These are phyloP conservation scores for Myxozyma udenii DNA, from an alignment of 805 yeast genomes.

Conservation along the genomic window DNA sequence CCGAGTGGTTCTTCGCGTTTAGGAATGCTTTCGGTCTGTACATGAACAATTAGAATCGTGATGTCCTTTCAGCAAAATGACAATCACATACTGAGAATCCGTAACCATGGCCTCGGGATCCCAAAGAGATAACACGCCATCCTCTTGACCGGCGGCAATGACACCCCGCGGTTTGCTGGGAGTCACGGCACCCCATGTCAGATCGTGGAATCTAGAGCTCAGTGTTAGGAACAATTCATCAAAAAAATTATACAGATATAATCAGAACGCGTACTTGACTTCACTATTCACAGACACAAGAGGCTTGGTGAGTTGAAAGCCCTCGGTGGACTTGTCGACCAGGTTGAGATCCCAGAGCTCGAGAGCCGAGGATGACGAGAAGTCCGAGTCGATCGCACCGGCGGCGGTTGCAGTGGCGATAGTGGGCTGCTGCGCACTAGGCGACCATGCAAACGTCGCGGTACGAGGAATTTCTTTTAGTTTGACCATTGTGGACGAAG, in stretches of 20 bases:
- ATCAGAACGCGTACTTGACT: conserved; percentile 42
- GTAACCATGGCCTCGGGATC: conserved; percentile 49
- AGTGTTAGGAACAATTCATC: conserved; percentile 7
- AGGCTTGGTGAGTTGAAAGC: conserved; percentile 40
- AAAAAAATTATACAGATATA: not conserved
- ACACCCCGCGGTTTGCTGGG: conserved; percentile 51
- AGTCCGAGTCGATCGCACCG: conserved; percentile 88
- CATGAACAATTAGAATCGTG: not conserved
- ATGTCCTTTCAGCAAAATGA: not conserved
- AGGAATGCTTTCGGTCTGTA: conserved; percentile 3
- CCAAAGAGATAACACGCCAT: conserved; percentile 77
- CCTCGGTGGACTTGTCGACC: conserved; percentile 37
- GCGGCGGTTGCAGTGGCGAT: conserved; percentile 93
- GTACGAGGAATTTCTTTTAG: conserved; percentile 67
- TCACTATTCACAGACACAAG: conserved; percentile 48
- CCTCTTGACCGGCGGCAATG: conserved; percentile 87
- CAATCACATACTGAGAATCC: conserved; percentile 17
- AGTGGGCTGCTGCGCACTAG: conserved; percentile 60
- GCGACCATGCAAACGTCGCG: conserved; percentile 96
- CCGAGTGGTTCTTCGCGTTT: conserved; percentile 47
- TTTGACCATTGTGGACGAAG: not conserved
- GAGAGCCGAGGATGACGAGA: conserved; percentile 71
- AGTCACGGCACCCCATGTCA: conserved; percentile 74
- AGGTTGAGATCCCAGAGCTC: conserved; percentile 69
- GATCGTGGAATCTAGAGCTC: conserved; percentile 57